A percentile compares a stretch with the other conserved stretches of the same genome.
Conservation (phyloP, 208 protist genomes). For the Histomonas meleagridis region DNA sequence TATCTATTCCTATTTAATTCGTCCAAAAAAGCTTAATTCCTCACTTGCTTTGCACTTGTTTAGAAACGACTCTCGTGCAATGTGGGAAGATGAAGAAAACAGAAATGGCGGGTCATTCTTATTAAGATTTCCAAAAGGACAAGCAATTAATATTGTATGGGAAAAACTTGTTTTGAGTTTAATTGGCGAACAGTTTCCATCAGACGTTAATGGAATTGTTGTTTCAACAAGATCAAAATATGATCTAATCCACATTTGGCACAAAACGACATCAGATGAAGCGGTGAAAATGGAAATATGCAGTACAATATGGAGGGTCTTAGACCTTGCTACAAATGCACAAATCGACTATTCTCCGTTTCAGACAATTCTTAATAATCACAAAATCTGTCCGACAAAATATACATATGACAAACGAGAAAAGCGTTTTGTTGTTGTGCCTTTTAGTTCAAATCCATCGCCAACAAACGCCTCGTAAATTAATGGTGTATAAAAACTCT, state of each 20-base stretch:
- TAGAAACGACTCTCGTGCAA: not conserved
- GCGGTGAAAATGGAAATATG: not conserved
- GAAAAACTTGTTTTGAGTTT: not conserved
- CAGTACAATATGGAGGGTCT: not conserved
- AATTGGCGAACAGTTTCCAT: not conserved
- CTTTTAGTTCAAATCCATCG: no score
- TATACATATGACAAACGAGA: no score
- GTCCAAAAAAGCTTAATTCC: not conserved
- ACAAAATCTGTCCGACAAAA: no score
- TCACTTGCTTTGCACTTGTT: not conserved
- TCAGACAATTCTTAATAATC: no score
- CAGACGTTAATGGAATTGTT: not conserved
- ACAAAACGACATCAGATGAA: not conserved
- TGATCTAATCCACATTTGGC: not conserved
- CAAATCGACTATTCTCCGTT: slow-evolving; percentile 10
- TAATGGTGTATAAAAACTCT: no score
- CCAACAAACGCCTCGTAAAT: no score
- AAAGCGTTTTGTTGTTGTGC: no score
- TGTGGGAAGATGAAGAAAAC: slow-evolving; percentile 30
- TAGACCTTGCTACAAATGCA: not conserved
- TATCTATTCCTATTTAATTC: not conserved
- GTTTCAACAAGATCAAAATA: not conserved
- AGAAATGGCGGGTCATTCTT: not conserved
- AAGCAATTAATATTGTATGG: not conserved
- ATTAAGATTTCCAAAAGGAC: not conserved